Conservation (phyloP, 1,284 basidiomycete genomes). For the Cryptococcus maquisensis region DNA sequence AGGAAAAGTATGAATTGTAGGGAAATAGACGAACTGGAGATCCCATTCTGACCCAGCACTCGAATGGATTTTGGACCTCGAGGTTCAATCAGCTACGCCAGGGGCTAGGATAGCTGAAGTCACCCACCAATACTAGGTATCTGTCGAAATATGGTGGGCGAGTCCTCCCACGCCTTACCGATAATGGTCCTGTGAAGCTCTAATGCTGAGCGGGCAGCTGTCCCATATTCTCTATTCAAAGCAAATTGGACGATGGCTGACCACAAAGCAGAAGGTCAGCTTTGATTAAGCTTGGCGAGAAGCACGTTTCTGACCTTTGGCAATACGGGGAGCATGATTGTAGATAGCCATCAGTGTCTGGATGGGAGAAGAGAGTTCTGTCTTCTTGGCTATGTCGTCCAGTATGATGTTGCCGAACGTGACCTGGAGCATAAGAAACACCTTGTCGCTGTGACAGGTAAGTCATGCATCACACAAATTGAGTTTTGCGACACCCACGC, state of each 20-base stretch:
- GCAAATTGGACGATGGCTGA: conserved; percentile 37
- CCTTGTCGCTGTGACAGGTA: conserved; percentile 36
- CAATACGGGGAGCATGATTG: conserved; percentile 34
- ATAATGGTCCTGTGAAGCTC: conserved; percentile 32
- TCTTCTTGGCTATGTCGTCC: conserved; percentile 25
- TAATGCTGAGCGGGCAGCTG: conserved; percentile 24
- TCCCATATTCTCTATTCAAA: conserved; percentile 20
- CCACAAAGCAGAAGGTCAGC: neutral
- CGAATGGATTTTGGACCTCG: conserved; percentile 39
- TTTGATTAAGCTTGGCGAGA: neutral
- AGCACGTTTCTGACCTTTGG: conserved; percentile 7
- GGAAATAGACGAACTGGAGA: conserved; percentile 22
- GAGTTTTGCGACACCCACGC: conserved; percentile 15
- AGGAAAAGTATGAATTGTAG: neutral
- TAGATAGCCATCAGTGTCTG: conserved; percentile 35
- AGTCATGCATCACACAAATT: conserved; percentile 2
- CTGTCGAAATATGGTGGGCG: conserved; percentile 38
- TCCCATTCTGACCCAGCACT: conserved; percentile 18
- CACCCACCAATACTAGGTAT: conserved; percentile 32
- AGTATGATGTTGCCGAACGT: conserved; percentile 36
- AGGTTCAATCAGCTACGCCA: neutral
- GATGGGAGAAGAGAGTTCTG: conserved; percentile 23
- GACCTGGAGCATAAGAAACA: conserved; percentile 43
- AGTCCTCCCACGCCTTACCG: conserved; percentile 46
- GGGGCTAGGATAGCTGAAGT: neutral